phyloP scores from a whole-genome alignment of 2,329 filamentous ascomycete species.

The Clonostachys rosea region DNA sequence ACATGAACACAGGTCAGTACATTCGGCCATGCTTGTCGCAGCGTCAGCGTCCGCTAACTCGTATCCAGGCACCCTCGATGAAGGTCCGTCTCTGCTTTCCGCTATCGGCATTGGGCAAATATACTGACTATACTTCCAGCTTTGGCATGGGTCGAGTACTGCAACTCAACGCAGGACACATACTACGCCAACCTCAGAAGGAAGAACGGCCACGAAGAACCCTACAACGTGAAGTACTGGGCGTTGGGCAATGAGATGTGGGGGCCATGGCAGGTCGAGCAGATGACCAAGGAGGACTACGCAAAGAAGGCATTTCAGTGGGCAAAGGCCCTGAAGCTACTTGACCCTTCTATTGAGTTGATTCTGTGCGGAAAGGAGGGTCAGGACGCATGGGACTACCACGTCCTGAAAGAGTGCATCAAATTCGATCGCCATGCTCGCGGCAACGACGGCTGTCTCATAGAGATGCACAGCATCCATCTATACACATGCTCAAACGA shows the following conservation, averaged over 20 bases:
- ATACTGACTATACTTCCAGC: constrained; percentile 18
- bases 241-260: constrained; percentile 74
- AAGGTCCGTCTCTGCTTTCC: constrained; percentile 10
- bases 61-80: constrained; percentile 28
- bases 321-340: constrained; percentile 68
- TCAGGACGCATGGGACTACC: constrained; percentile 65
- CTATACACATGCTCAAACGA: constrained; percentile 62
- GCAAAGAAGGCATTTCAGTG: constrained; percentile 65
- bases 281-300: constrained; percentile 67
- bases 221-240: constrained; percentile 79
- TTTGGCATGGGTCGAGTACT: constrained; percentile 81
- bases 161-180: constrained; percentile 72
- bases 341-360: constrained; percentile 65
- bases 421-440: constrained; percentile 26
- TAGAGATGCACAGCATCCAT: constrained; percentile 80
- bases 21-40: no score
- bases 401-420: constrained; percentile 67
- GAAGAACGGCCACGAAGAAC: constrained; percentile 69
- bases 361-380: constrained; percentile 73
- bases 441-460: constrained; percentile 34
- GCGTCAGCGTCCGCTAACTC: constrained; percentile 1
- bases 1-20: constrained; percentile 68
- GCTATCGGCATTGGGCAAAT: no score
- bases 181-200: constrained; percentile 79
- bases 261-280: constrained; percentile 63